These are phyloP conservation scores for Citrus medica DNA, from an alignment of 345 rosid species.

Conservation along the genomic window DNA sequence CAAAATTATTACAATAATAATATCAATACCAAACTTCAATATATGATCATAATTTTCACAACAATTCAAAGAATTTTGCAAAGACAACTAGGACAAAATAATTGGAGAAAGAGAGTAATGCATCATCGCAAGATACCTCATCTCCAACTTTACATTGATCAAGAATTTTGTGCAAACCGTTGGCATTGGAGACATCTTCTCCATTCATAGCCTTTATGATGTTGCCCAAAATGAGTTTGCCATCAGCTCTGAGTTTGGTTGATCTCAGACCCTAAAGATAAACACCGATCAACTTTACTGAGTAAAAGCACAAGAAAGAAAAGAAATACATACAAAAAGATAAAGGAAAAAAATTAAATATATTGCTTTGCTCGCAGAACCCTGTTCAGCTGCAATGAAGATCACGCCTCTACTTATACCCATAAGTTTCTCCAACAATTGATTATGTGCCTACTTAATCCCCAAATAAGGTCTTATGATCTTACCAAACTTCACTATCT, in stretches of 20 bases:
- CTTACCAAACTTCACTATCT: slow-evolving; percentile 80
- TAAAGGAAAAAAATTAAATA: slow-evolving; percentile 7
- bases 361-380: slow-evolving; percentile 98
- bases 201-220: slow-evolving; percentile 88
- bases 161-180: slow-evolving; percentile 85
- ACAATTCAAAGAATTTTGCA: background rate
- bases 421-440: slow-evolving; percentile 73
- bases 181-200: slow-evolving; percentile 64
- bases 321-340: background rate
- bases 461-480: slow-evolving; percentile 90
- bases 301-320: background rate
- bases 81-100: background rate
- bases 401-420: slow-evolving; percentile 86
- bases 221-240: slow-evolving; percentile 78
- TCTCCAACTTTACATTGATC: slow-evolving; percentile 92
- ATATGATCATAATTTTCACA: background rate
- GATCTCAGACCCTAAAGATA: slow-evolving; percentile 64
- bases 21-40: no score
- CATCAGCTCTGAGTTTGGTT: slow-evolving; percentile 80
- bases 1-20: no score
- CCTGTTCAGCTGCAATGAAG: slow-evolving; percentile 76
- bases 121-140: slow-evolving; percentile 32
- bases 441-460: slow-evolving; percentile 92
- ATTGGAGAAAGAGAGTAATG: background rate
- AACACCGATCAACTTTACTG: slow-evolving; percentile 10